Evolutionary conservation across 1,284 basidiomycete species (phyloP).

Genomic region (Heterobasidion irregulare): DNA sequence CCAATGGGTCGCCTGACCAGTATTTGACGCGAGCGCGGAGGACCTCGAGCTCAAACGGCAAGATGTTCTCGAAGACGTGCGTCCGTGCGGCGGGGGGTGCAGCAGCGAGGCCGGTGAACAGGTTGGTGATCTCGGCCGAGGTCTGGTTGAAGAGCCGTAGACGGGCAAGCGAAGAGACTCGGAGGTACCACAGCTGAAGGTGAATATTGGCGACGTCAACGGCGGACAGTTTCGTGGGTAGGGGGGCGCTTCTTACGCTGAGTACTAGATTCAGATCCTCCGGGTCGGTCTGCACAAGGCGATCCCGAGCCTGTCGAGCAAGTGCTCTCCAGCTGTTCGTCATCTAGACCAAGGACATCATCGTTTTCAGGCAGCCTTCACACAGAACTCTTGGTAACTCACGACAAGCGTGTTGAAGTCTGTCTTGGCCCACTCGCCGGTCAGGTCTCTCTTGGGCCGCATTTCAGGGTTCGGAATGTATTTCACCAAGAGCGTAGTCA

Average conservation of each 20-base stretch:
- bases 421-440: slow-evolving; percentile 60
- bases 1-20: slow-evolving; percentile 69
- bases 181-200: slow-evolving; percentile 71
- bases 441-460: slow-evolving; percentile 62
- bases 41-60: slow-evolving; percentile 78
- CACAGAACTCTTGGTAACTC: slow-evolving; percentile 20
- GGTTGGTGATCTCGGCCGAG: slow-evolving; percentile 68
- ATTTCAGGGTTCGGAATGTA: slow-evolving; percentile 68
- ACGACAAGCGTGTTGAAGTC: slow-evolving; percentile 75
- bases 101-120: slow-evolving; percentile 64
- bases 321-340: slow-evolving; percentile 77
- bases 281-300: slow-evolving; percentile 59
- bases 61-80: slow-evolving; percentile 48
- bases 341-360: slow-evolving; percentile 40
- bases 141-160: slow-evolving; percentile 77
- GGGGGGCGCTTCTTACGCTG: slow-evolving; percentile 40
- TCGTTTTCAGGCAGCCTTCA: background rate
- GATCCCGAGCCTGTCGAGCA: slow-evolving; percentile 70
- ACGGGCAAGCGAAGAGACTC: slow-evolving; percentile 66
- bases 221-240: background rate
- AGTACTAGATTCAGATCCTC: slow-evolving; percentile 57
- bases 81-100: slow-evolving; percentile 38
- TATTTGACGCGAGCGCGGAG: slow-evolving; percentile 63
- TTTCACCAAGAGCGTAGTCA: slow-evolving; percentile 71
- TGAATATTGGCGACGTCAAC: background rate